A percentile compares a stretch with the other conserved stretches of the same genome.
Conservation (phyloP, 495 filamentous ascomycete species). For the Penicillium subrubescens region DNA sequence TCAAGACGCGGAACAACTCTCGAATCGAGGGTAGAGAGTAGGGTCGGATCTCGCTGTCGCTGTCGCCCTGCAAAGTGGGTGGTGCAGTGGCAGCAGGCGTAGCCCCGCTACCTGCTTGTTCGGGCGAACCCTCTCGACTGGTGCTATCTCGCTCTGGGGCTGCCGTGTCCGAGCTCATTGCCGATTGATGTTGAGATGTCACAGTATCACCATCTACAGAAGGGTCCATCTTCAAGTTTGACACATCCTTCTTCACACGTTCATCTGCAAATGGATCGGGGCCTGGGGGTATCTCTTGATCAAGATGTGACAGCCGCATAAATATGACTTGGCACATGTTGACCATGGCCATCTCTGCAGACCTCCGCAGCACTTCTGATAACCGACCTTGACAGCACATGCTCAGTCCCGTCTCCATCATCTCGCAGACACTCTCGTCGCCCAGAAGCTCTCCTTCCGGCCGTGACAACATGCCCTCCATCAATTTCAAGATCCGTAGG, state of each 20-base stretch:
- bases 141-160: conserved; percentile 36
- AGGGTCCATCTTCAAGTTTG: conserved; percentile 81
- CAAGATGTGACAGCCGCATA: conserved; percentile 82
- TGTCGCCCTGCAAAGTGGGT: conserved; percentile 39
- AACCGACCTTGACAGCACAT: conserved; percentile 95
- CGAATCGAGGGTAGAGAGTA: conserved; percentile 93
- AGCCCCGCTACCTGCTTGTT: conserved; percentile 44
- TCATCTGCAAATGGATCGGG: conserved; percentile 55
- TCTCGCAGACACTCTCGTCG: conserved; percentile 96
- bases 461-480: conserved; percentile 96
- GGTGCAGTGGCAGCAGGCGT: conserved; percentile 46
- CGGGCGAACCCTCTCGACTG: conserved; percentile 37
- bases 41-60: conserved; percentile 65
- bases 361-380: conserved; percentile 85
- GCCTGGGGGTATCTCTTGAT: conserved; percentile 67
- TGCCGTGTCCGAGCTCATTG: conserved; percentile 46
- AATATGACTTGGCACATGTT: conserved; percentile 99
- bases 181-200: conserved; percentile 49
- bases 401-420: conserved; percentile 98
- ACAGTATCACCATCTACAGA: conserved; percentile 73
- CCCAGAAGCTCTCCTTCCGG: conserved; percentile 88
- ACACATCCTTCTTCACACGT: conserved; percentile 54
- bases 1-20: conserved; percentile 92
- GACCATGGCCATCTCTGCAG: conserved; percentile 96
- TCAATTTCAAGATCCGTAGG: conserved; percentile 89